A percentile compares a stretch with the other conserved stretches of the same genome.
Conservation (phyloP, 371 early-diverging fungal species). For the Homolaphlyctis polyrhiza region DNA sequence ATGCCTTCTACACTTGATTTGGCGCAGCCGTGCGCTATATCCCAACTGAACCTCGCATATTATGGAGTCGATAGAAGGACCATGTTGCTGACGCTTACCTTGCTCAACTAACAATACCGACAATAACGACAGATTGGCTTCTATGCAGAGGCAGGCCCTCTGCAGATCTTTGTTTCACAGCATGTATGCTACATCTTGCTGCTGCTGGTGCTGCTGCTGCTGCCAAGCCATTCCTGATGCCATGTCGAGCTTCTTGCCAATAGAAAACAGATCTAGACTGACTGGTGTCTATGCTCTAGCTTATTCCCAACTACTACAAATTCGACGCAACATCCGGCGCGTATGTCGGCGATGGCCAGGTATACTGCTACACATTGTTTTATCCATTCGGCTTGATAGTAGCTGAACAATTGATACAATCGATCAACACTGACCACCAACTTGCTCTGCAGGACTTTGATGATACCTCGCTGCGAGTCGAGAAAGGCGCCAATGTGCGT, state of each 20-base stretch:
- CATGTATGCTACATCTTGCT: conserved; percentile 57
- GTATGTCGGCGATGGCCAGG: conserved; percentile 79
- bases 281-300: conserved; percentile 48
- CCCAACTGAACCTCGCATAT: too few relatives aligned
- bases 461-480: conserved; percentile 51
- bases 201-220: background rate
- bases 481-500: conserved; percentile 81
- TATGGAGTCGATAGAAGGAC: too few relatives aligned
- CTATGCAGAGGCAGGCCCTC: conserved; percentile 95
- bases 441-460: conserved; percentile 6
- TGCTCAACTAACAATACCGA: too few relatives aligned
- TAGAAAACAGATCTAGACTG: too few relatives aligned
- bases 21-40: too few relatives aligned
- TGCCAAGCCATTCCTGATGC: too few relatives aligned
- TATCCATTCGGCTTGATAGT: background rate
- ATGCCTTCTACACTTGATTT: too few relatives aligned
- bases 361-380: conserved; percentile 17
- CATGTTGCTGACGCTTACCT: too few relatives aligned
- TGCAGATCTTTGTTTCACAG: conserved; percentile 92
- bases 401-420: background rate
- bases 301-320: conserved; percentile 83
- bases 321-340: conserved; percentile 90
- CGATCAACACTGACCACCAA: background rate
- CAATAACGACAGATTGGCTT: conserved; percentile 94
- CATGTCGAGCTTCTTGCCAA: background rate